Conservation (phyloP, 169 alveolate species). For the Plasmodium vinckei region DNA sequence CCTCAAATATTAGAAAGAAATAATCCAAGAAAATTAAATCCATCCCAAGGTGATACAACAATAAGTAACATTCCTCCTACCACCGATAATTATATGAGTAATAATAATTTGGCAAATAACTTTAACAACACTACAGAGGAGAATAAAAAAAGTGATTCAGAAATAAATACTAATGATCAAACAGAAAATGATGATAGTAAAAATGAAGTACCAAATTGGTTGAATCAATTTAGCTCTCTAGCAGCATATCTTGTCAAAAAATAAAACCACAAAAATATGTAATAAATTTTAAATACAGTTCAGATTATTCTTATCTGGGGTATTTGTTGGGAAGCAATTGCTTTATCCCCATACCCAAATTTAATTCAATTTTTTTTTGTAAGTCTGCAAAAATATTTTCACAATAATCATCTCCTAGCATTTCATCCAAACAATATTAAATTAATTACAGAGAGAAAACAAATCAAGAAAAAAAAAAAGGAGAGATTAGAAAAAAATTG, state of each 20-base stretch:
- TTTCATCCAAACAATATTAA: too few relatives aligned
- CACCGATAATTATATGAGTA: not conserved
- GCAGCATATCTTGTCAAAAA: slow-evolving; percentile 76
- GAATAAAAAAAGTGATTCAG: not conserved
- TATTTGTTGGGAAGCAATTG: too few relatives aligned
- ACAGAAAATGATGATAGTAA: slow-evolving; percentile 34
- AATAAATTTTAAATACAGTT: not conserved
- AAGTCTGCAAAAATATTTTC: too few relatives aligned
- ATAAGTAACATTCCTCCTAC: too few relatives aligned
- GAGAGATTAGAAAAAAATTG: too few relatives aligned
- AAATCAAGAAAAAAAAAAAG: too few relatives aligned
- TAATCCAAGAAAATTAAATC: not conserved
- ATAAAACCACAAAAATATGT: not conserved
- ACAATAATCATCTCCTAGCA: too few relatives aligned
- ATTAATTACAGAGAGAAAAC: too few relatives aligned
- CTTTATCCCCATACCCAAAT: too few relatives aligned
- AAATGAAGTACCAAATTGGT: slow-evolving; percentile 70
- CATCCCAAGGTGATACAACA: not conserved
- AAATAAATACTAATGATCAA: slow-evolving; percentile 11
- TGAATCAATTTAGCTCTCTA: slow-evolving; percentile 71
- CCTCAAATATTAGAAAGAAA: slow-evolving; percentile 38
- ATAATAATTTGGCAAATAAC: not conserved
- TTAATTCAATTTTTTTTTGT: too few relatives aligned
- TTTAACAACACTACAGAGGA: slow-evolving; percentile 7
- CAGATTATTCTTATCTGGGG: too few relatives aligned